Percentiles rank a stretch among this genome's conserved stretches.
phyloP scores from a whole-genome alignment of 2,329 filamentous ascomycete species.

The Nigrospora oryzae region DNA sequence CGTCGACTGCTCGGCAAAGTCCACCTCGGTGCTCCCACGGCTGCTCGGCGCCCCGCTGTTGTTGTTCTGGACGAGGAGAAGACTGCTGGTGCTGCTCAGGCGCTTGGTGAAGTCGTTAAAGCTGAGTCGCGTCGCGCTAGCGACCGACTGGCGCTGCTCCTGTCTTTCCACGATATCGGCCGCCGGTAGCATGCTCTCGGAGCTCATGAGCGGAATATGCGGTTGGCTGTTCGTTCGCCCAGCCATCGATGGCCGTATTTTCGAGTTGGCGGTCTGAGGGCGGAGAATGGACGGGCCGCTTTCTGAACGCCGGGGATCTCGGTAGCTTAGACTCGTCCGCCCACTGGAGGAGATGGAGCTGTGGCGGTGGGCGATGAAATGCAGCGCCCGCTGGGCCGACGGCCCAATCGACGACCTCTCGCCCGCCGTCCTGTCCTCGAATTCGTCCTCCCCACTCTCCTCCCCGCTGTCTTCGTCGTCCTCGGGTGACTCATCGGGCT shows the following conservation, averaged over 20 bases:
- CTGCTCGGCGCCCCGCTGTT: slow-evolving; percentile 35
- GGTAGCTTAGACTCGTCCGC: slow-evolving; percentile 17
- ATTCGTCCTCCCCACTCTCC: slow-evolving; percentile 29
- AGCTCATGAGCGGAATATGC: slow-evolving; percentile 23
- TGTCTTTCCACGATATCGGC: slow-evolving; percentile 17
- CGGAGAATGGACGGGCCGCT: slow-evolving; percentile 26
- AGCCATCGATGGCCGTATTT: slow-evolving; percentile 31
- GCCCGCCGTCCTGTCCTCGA: slow-evolving; percentile 18
- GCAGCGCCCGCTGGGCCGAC: slow-evolving; percentile 38
- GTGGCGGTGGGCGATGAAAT: slow-evolving; percentile 39
- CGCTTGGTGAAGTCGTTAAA: slow-evolving; percentile 54
- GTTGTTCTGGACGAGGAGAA: slow-evolving; percentile 52
- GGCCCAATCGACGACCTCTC: slow-evolving; percentile 30
- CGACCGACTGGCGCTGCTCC: slow-evolving; percentile 43
- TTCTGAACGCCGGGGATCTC: slow-evolving; percentile 15
- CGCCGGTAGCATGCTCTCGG: slow-evolving; percentile 24
- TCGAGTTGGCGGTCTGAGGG: slow-evolving; percentile 47
- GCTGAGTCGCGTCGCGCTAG: slow-evolving; percentile 49
- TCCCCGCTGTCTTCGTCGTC: slow-evolving; percentile 29
- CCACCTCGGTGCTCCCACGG: slow-evolving; percentile 36
- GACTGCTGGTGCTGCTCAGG: slow-evolving; percentile 51
- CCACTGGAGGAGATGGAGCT: slow-evolving; percentile 25
- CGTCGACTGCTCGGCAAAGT: slow-evolving; percentile 25
- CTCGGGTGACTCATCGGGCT: slow-evolving; percentile 27
- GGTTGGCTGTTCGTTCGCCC: slow-evolving; percentile 41